A percentile compares a stretch with the other conserved stretches of the same genome.
Evolutionary conservation across 2,329 filamentous ascomycete species (phyloP).

Genomic region (Diaporthe australafricana): DNA sequence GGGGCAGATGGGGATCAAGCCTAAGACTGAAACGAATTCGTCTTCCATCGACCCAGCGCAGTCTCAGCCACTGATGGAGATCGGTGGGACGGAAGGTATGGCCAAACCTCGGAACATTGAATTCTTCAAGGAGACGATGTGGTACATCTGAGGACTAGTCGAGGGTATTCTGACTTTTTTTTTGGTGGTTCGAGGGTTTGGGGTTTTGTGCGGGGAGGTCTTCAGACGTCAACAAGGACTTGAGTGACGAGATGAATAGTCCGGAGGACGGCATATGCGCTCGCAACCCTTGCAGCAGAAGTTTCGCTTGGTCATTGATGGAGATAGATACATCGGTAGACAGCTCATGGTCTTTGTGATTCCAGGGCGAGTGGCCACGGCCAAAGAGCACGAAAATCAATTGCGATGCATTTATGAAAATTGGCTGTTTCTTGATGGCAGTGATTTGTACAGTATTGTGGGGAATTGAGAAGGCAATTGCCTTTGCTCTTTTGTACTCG

Average conservation of each 20-base stretch:
- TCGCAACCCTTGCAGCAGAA: not conserved
- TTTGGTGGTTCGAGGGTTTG: not conserved
- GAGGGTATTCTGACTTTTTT: not conserved
- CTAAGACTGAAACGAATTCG: slow-evolving; percentile 33
- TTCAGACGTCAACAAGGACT: not conserved
- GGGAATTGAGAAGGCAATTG: not conserved
- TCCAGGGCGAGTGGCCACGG: not conserved
- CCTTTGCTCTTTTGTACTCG: not conserved
- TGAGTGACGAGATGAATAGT: not conserved
- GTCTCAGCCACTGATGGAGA: slow-evolving; percentile 54
- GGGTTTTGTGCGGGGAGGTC: not conserved
- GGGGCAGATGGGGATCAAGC: not conserved
- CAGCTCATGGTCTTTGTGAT: not conserved
- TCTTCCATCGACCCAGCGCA: slow-evolving; percentile 49
- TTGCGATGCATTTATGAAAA: slow-evolving; percentile 12
- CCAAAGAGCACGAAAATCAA: slow-evolving; percentile 4
- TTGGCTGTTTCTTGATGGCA: not conserved
- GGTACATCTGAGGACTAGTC: slow-evolving; percentile 52
- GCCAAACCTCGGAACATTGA: slow-evolving; percentile 43
- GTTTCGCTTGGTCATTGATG: not conserved
- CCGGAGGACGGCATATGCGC: not conserved
- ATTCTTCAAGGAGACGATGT: slow-evolving; percentile 55
- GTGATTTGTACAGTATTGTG: not conserved
- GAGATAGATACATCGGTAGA: not conserved
- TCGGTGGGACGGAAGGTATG: slow-evolving; percentile 41